These are phyloP conservation scores for Taphrina betulina DNA, from an alignment of 1,139 yeast species.

Conservation along the genomic window DNA sequence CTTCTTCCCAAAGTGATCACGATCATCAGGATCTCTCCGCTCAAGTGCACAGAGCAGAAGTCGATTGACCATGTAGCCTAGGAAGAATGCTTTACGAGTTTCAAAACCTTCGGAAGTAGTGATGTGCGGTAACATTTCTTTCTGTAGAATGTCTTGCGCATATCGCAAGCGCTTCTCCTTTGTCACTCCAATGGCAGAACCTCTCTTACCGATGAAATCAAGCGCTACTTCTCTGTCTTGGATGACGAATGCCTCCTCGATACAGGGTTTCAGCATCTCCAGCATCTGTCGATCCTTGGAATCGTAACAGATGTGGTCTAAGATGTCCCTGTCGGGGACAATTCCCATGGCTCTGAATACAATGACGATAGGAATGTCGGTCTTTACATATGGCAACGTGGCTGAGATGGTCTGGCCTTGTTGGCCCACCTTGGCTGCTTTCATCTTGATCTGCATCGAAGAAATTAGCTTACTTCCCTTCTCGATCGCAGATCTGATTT, in stretches of 20 bases:
- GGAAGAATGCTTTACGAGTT: constrained; percentile 91
- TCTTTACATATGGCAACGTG: constrained; percentile 90
- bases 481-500: constrained; percentile 92
- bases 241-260: constrained; percentile 96
- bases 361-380: constrained; percentile 93
- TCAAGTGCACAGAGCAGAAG: constrained; percentile 91
- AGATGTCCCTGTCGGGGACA: constrained; percentile 97
- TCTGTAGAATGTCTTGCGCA: constrained; percentile 92
- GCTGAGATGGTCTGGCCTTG: constrained; percentile 73
- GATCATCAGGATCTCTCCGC: constrained; percentile 96
- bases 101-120: constrained; percentile 97
- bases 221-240: constrained; percentile 98
- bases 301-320: constrained; percentile 97
- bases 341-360: constrained; percentile 97
- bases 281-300: constrained; percentile 99
- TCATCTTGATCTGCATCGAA: constrained; percentile 86
- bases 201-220: constrained; percentile 98
- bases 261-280: constrained; percentile 98
- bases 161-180: constrained; percentile 98
- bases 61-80: constrained; percentile 97
- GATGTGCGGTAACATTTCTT: constrained; percentile 93
- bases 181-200: constrained; percentile 85
- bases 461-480: constrained; percentile 94
- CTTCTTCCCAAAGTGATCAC: constrained; percentile 99
- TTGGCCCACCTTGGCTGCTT: constrained; percentile 45